Conservation (phyloP, 306 rosid genomes). For the Vigna nakashimae region DNA sequence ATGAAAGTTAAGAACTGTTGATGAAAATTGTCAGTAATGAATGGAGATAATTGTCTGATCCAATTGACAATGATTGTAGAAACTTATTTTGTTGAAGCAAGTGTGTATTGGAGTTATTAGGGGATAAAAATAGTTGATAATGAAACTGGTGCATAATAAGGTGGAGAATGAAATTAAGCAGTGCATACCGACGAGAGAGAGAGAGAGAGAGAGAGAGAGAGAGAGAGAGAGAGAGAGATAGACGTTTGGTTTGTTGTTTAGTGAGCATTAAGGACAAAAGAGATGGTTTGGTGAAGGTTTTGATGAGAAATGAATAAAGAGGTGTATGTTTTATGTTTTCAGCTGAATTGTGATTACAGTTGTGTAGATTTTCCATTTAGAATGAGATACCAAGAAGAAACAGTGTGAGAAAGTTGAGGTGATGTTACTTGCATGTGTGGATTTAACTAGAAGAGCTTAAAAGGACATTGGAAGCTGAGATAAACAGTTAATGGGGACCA, state of each 20-base stretch:
- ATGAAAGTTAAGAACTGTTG: neutral
- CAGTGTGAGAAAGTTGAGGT: slow-evolving; percentile 22
- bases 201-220: neutral
- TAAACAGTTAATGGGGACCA: slow-evolving; percentile 51
- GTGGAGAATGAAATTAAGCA: neutral
- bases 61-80: neutral
- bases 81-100: neutral
- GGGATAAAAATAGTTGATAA: neutral
- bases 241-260: slow-evolving; percentile 4
- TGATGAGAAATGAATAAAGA: slow-evolving; percentile 2
- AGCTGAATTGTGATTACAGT: neutral
- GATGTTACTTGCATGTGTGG: slow-evolving; percentile 38
- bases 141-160: neutral
- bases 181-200: neutral
- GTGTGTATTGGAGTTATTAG: neutral
- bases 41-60: neutral
- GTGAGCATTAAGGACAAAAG: neutral
- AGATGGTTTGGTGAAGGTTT: slow-evolving; percentile 12
- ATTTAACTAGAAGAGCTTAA: slow-evolving; percentile 8
- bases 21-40: neutral
- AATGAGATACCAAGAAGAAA: slow-evolving; percentile 33
- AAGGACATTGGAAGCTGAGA: slow-evolving; percentile 7
- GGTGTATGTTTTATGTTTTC: neutral
- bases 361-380: neutral
- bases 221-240: neutral